phyloP scores from a whole-genome alignment of 1,284 basidiomycete genomes.

The Pisolithus thermaeus region DNA sequence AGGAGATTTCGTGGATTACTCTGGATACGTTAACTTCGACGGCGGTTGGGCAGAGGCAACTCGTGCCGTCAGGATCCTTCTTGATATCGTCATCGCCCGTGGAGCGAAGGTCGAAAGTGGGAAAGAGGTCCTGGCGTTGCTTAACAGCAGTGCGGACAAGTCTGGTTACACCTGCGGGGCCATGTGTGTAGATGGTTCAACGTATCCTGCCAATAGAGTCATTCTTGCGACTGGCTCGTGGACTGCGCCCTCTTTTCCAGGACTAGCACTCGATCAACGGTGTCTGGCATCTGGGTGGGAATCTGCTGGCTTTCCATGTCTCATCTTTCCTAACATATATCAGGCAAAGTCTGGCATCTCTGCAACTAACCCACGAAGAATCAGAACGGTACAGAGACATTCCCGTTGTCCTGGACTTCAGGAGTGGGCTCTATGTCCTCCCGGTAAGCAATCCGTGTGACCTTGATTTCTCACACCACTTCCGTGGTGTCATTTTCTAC shows the following conservation, averaged over 20 bases:
- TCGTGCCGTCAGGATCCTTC: conserved; percentile 56
- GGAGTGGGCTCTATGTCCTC: conserved; percentile 68
- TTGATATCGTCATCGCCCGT: conserved; percentile 43
- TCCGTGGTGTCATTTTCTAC: neutral
- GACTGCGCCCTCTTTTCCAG: conserved; percentile 76
- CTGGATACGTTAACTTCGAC: conserved; percentile 68
- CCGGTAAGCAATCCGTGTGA: conserved; percentile 46
- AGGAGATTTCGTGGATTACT: conserved; percentile 30
- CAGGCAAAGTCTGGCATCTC: conserved; percentile 73
- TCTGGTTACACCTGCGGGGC: conserved; percentile 54
- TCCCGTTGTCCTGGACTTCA: conserved; percentile 72
- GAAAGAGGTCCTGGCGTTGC: conserved; percentile 49
- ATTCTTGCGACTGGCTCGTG: conserved; percentile 76
- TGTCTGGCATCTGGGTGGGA: conserved; percentile 68
- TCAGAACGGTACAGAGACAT: conserved; percentile 51
- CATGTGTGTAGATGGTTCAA: conserved; percentile 53
- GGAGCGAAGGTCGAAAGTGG: conserved; percentile 55
- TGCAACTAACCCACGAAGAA: conserved; percentile 72
- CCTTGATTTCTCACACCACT: neutral
- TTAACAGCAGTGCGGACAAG: conserved; percentile 21
- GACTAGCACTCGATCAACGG: conserved; percentile 41
- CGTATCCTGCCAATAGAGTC: conserved; percentile 49
- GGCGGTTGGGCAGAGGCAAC: conserved; percentile 85
- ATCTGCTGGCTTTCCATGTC: too few species aligned
- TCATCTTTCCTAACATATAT: neutral